Evolutionary conservation across 164 flowering plant species (phyloP), one percentile per base, ranked within the genome.

Genomic region (Vitis rotundifolia): DNA sequence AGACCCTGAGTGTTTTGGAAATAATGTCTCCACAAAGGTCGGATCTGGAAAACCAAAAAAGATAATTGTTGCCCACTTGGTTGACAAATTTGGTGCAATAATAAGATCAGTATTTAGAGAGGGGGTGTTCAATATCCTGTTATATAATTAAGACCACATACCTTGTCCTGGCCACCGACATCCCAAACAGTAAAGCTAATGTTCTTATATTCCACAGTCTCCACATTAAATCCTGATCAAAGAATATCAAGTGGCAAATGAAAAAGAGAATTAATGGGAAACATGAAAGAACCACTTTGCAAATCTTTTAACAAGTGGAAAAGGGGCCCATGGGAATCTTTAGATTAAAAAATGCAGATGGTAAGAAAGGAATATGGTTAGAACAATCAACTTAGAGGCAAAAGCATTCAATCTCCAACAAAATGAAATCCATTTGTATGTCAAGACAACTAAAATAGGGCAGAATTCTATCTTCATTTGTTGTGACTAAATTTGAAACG

Each of bases 91-190:
- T 37, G 44, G 6, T 37, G 44, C 44, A 37, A 37, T 37, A 37
- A 37, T 37, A 37, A 37, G 44, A 37, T 37, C 5, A 0, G 7
- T 37, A 37, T 37, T 6, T 37, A 31, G 7, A 12, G 13, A 52
- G 11, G 26, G 26, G 26, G 18, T 26, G 47, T 57, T 51, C 28
- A 59, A 59, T 10, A 57, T 67, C 9, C 2, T 54, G 44, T 37
- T 5, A 8, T 54, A 37, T 8, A 5, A 14, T n/a, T 11, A 26
- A 29, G 55, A 6, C 52, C 29, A 49, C 73, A 71, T 80, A 89
- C 94, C 94, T 87, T 89, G 83, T 89, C 94, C 77, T 87, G 94
- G 63, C 94, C 94, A 13, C 94, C 94, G 11, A 89, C 94, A 85
- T 89, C 93, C 93, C 93, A 89, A 18, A 89, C 93, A 6, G 93